Conservation (phyloP, 441 rosid species). For the Pelargonium myrrhifolium region DNA sequence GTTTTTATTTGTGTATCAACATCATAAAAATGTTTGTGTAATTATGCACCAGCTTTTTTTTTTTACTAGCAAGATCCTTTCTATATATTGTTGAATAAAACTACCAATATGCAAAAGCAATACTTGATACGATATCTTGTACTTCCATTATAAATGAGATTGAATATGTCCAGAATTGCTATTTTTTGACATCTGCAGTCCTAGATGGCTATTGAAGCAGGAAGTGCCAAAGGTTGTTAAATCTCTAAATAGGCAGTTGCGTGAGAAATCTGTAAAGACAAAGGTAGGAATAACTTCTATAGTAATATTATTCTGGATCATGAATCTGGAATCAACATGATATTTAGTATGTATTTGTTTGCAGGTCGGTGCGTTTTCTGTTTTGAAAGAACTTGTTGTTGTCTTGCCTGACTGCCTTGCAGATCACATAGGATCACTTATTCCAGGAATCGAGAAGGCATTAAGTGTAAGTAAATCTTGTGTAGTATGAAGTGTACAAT, state of each 20-base stretch:
- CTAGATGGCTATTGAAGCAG: constrained; percentile 91
- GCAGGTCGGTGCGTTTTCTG: constrained; percentile 98
- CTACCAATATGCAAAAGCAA: too few relatives aligned
- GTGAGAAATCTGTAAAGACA: constrained; percentile 95
- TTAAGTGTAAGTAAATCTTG: constrained; percentile 51
- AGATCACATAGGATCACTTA: constrained; percentile 91
- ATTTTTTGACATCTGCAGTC: constrained; percentile 42
- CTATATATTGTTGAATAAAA: too few relatives aligned
- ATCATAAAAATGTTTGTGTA: too few relatives aligned
- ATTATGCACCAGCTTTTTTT: too few relatives aligned
- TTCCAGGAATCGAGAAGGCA: constrained; percentile 97
- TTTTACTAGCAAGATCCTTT: too few relatives aligned
- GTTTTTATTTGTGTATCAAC: too few relatives aligned
- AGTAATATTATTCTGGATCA: too few relatives aligned
- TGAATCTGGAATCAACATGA: too few relatives aligned
- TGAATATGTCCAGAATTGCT: constrained; percentile 6
- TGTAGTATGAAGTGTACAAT: constrained; percentile 6
- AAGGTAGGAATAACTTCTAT: constrained; percentile 43
- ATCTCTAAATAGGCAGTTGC: constrained; percentile 88
- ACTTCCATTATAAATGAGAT: not conserved
- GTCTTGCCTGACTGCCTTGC: constrained; percentile 97
- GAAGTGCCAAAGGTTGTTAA: constrained; percentile 96
- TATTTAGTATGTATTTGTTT: constrained; percentile 15
- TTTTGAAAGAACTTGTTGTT: constrained; percentile 91
- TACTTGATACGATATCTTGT: too few relatives aligned